Evolutionary conservation across 2,329 filamentous ascomycete species (phyloP).

Genomic region (Colletotrichum salicis): DNA sequence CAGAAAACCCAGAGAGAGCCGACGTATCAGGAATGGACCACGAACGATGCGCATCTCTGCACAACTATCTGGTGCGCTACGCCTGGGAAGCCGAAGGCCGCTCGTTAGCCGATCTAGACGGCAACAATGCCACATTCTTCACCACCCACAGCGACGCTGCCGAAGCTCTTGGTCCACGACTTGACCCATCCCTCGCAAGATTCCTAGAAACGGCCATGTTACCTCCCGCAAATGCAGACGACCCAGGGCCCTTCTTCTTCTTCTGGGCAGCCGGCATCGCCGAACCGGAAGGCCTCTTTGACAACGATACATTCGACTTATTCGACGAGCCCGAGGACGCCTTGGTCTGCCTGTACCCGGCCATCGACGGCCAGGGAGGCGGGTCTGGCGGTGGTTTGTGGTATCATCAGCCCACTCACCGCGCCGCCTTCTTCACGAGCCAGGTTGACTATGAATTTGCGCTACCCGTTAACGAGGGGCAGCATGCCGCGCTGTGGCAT

Average conservation of each 20-base stretch:
- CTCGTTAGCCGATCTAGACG: constrained; percentile 32
- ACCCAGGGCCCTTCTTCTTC: constrained; percentile 39
- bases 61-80: constrained; percentile 44
- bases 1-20: neutral
- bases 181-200: constrained; percentile 40
- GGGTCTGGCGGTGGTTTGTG: constrained; percentile 41
- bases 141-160: constrained; percentile 37
- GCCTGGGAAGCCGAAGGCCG: constrained; percentile 41
- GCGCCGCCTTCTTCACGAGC: constrained; percentile 39
- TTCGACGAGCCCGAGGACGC: constrained; percentile 39
- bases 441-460: constrained; percentile 39
- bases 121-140: constrained; percentile 38
- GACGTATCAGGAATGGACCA: neutral
- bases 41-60: neutral
- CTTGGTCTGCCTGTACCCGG: constrained; percentile 40
- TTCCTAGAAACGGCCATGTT: constrained; percentile 38
- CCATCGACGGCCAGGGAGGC: constrained; percentile 32
- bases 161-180: constrained; percentile 39
- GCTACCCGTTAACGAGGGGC: constrained; percentile 37
- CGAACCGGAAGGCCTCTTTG: constrained; percentile 38
- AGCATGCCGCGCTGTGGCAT: constrained; percentile 37
- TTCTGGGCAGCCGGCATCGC: constrained; percentile 39
- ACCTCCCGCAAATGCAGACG: constrained; percentile 12
- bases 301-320: constrained; percentile 38
- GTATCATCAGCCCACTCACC: constrained; percentile 43